Conservation (phyloP, 345 rosid genomes). For the Citropsis articulata region DNA sequence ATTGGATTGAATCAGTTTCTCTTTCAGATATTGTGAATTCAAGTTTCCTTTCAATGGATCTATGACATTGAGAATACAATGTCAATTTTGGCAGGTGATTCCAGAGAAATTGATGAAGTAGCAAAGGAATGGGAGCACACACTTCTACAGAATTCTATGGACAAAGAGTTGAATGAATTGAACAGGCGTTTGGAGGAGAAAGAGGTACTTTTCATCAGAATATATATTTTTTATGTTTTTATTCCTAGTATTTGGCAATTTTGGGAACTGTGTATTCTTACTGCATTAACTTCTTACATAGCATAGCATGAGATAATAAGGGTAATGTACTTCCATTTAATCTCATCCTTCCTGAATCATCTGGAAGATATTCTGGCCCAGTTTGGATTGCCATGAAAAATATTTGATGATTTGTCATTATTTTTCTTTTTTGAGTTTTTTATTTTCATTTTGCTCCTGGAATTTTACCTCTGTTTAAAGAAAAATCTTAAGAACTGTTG, state of each 20-base stretch:
- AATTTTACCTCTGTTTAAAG: neutral
- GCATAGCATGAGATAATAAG: too few relatives aligned
- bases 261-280: neutral
- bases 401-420: neutral
- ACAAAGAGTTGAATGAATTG: constrained; percentile 86
- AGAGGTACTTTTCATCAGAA: constrained; percentile 56
- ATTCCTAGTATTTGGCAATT: neutral
- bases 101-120: constrained; percentile 79
- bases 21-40: neutral
- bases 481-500: neutral
- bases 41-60: neutral
- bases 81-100: constrained; percentile 49
- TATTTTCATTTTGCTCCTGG: neutral
- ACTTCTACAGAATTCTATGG: constrained; percentile 87
- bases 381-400: neutral
- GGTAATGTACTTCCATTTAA: neutral
- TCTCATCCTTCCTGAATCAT: neutral
- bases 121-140: constrained; percentile 98
- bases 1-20: neutral
- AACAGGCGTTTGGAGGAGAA: constrained; percentile 89
- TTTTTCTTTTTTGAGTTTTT: neutral
- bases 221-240: neutral
- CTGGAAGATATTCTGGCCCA: neutral
- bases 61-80: constrained; percentile 10
- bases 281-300: neutral